Conservation (phyloP, 2,329 filamentous ascomycete genomes). For the Exserohilum rostratum region DNA sequence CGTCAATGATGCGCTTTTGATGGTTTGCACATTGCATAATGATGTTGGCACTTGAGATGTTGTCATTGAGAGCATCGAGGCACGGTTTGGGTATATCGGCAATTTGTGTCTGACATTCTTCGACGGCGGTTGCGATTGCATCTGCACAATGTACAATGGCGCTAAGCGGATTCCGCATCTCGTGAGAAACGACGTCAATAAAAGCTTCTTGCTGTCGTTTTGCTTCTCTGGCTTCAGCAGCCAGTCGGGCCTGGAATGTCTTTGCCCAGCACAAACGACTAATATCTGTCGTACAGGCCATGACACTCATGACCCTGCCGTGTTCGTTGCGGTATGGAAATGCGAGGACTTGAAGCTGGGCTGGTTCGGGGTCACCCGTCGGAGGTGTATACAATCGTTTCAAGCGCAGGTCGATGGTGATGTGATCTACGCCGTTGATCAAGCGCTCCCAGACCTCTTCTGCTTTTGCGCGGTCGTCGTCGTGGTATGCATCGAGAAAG, state of each 20-base stretch:
- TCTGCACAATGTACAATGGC: constrained; percentile 56
- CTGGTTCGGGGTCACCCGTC: constrained; percentile 37
- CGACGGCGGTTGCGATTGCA: constrained; percentile 47
- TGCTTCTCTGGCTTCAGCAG: constrained; percentile 47
- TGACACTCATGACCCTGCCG: constrained; percentile 40
- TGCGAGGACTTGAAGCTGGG: constrained; percentile 41
- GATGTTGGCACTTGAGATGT: constrained; percentile 48
- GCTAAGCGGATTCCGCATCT: constrained; percentile 54
- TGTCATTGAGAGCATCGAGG: constrained; percentile 37
- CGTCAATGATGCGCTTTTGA: constrained; percentile 57
- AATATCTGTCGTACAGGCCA: constrained; percentile 50
- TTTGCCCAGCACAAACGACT: constrained; percentile 49
- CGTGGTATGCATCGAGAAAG: constrained; percentile 37
- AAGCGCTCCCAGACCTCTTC: constrained; percentile 34
- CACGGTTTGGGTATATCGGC: constrained; percentile 31
- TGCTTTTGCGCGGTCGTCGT: constrained; percentile 35
- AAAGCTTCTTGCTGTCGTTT: constrained; percentile 50
- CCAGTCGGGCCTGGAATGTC: constrained; percentile 45
- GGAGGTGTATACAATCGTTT: constrained; percentile 42
- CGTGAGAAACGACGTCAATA: constrained; percentile 50
- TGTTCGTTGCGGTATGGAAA: constrained; percentile 43
- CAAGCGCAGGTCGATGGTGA: constrained; percentile 35
- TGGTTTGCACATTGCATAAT: constrained; percentile 56
- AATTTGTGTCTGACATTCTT: constrained; percentile 33
- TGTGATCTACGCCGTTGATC: constrained; percentile 31